Base-by-base conservation (phyloP, 345 rosid species). In the Xanthoceras sorbifolium region DNA sequence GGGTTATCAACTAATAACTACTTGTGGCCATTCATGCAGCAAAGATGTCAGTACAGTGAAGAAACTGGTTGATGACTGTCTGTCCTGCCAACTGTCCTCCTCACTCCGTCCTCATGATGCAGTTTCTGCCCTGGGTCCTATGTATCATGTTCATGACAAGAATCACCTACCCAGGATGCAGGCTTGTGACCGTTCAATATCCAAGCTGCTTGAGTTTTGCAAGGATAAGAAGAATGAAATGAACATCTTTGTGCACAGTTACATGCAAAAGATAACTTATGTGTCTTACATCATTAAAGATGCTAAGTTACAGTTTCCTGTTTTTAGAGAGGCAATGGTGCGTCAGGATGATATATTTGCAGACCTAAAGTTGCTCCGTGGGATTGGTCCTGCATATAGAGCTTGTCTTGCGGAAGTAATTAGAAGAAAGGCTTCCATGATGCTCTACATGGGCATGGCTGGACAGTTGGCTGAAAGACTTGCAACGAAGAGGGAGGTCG, bases 371-470 rank as follows among this genome's bases (percentile, higher is more conserved):
- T 74, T 90, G 67, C 86, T 92, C 42, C 94, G 86, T 59, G 92
- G 93, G 73, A 87, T 94, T 71, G 98, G 91, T 72, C 94, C 97
- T 25, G 97, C 98, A 69, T 97, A 97, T 82, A 90, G 98, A 72
- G 96, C 98, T 65, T 97, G 99, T 83, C 97, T 97, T 67, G 97
- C 99, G 9, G 99, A 97, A 81, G 87, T 92, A 38, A 91, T 91
- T 64, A 89, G 99, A 82, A 91, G 99, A 85, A 92, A 87, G 82
- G 89, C 97, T 29, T 94, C 97, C 76, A 88, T 88, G 98, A 97
- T 92, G 80, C 97, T 97, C 75, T 92, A 94, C 85, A 88, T 97
- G 99, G 99, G 98, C 76, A 87, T 87, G 97, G 99, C 99, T 73
- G 99, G 98, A 52, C 98, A 92, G 68, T 72, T 97, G 84, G 99